These are phyloP conservation scores for Aspergillus indologenus DNA, from an alignment of 495 filamentous ascomycete species.

Conservation along the genomic window DNA sequence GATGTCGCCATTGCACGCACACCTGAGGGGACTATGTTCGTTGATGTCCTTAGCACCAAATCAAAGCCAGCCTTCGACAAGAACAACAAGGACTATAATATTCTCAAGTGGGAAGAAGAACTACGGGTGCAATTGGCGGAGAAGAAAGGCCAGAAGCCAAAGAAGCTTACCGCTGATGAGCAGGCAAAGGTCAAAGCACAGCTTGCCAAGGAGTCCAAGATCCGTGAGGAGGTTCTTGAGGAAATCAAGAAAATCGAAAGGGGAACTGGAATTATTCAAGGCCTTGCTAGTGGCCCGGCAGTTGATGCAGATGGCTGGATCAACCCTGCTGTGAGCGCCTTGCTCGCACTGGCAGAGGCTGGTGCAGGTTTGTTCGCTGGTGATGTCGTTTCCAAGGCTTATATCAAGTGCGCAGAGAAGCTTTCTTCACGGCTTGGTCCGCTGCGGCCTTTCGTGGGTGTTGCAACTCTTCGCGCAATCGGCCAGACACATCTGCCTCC, in stretches of 20 bases:
- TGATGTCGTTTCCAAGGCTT: constrained; percentile 72
- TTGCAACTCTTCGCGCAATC: constrained; percentile 77
- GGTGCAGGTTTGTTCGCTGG: constrained; percentile 80
- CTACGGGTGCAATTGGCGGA: constrained; percentile 81
- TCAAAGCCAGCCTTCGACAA: constrained; percentile 66
- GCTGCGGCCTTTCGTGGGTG: constrained; percentile 75
- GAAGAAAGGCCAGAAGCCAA: constrained; percentile 86
- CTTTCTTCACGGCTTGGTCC: constrained; percentile 72
- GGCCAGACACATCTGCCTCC: constrained; percentile 68
- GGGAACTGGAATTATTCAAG: constrained; percentile 79
- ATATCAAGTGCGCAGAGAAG: constrained; percentile 70
- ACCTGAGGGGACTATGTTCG: constrained; percentile 77
- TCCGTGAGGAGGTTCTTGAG: constrained; percentile 64
- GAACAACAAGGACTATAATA: constrained; percentile 89
- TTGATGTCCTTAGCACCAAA: constrained; percentile 86
- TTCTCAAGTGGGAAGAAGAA: constrained; percentile 94
- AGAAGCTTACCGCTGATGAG: constrained; percentile 87
- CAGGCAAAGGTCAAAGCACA: constrained; percentile 88
- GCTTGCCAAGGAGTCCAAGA: constrained; percentile 76
- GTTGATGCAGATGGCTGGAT: constrained; percentile 85
- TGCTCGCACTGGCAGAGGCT: constrained; percentile 69
- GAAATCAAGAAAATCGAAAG: constrained; percentile 67
- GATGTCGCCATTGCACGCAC: constrained; percentile 91
- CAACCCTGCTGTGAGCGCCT: constrained; percentile 64
- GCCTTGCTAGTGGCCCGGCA: constrained; percentile 79